These are phyloP conservation scores for Ormosia emarginata DNA, from an alignment of 306 rosid genomes.

Conservation along the genomic window DNA sequence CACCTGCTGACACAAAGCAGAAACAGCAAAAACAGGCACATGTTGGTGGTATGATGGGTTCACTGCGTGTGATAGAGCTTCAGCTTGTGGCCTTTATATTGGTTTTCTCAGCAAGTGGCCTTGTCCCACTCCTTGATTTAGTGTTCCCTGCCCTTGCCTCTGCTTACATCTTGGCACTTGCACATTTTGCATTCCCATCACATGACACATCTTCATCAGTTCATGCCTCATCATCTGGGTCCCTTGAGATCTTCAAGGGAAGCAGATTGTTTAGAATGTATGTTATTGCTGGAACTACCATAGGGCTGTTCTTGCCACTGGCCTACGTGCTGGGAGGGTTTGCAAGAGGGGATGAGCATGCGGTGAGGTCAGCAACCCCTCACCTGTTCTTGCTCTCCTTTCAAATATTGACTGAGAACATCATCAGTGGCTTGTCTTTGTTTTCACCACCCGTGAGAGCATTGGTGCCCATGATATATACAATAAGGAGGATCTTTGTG, in stretches of 20 bases:
- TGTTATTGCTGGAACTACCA: constrained; percentile 57
- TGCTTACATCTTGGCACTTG: constrained; percentile 55
- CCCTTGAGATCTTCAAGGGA: constrained; percentile 48
- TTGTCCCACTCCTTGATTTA: constrained; percentile 65
- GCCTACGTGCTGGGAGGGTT: constrained; percentile 87
- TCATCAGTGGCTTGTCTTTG: constrained; percentile 64
- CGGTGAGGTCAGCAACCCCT: constrained; percentile 81
- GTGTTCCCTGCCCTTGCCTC: constrained; percentile 65
- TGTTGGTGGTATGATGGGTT: constrained; percentile 65
- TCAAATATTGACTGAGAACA: constrained; percentile 75
- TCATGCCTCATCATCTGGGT: not conserved
- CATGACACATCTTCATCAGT: not conserved
- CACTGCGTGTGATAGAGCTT: constrained; percentile 70
- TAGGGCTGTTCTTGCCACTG: constrained; percentile 75
- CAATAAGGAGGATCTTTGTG: constrained; percentile 67
- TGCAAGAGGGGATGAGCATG: constrained; percentile 78
- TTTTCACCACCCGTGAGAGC: constrained; percentile 84
- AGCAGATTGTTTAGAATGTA: constrained; percentile 53
- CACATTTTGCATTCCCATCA: constrained; percentile 66
- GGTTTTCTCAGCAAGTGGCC: constrained; percentile 86
- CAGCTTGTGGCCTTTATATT: constrained; percentile 83
- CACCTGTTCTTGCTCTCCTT: constrained; percentile 71
- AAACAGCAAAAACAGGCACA: not conserved
- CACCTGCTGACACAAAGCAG: not conserved
- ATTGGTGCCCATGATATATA: constrained; percentile 71